phyloP scores from a whole-genome alignment of 2,329 filamentous ascomycete genomes.

The Penicillium freii region DNA sequence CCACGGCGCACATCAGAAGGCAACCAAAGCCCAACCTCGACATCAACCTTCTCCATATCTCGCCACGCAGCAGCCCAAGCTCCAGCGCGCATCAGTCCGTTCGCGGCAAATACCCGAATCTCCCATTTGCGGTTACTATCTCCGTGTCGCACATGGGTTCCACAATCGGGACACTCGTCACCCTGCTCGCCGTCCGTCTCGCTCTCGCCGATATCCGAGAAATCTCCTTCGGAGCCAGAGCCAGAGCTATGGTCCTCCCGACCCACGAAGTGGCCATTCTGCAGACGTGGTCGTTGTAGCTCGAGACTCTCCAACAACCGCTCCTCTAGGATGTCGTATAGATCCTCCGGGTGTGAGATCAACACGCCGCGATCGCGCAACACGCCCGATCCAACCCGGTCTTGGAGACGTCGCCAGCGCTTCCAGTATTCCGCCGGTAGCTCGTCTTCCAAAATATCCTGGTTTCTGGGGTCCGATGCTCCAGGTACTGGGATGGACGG shows the following conservation, averaged over 20 bases:
- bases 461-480: constrained; percentile 31
- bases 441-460: constrained; percentile 49
- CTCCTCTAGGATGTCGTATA: constrained; percentile 63
- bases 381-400: constrained; percentile 53
- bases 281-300: constrained; percentile 54
- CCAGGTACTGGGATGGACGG: constrained; percentile 51
- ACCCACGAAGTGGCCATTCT: constrained; percentile 58
- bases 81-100: constrained; percentile 85
- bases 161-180: constrained; percentile 52
- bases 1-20: constrained; percentile 52
- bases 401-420: constrained; percentile 53
- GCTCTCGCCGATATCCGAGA: constrained; percentile 33
- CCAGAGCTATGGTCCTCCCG: constrained; percentile 27
- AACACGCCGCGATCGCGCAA: constrained; percentile 59
- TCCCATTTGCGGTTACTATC: constrained; percentile 55
- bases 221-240: constrained; percentile 25
- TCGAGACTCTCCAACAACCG: constrained; percentile 60
- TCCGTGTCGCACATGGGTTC: constrained; percentile 46
- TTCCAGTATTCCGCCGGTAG: constrained; percentile 48
- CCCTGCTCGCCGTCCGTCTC: constrained; percentile 40
- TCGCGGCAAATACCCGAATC: constrained; percentile 89
- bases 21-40: constrained; percentile 76
- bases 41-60: constrained; percentile 98
- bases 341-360: constrained; percentile 61
- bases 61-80: constrained; percentile 94